phyloP scores from a whole-genome alignment of 2,329 filamentous ascomycete species.

The Stagonosporopsis vannaccii region DNA sequence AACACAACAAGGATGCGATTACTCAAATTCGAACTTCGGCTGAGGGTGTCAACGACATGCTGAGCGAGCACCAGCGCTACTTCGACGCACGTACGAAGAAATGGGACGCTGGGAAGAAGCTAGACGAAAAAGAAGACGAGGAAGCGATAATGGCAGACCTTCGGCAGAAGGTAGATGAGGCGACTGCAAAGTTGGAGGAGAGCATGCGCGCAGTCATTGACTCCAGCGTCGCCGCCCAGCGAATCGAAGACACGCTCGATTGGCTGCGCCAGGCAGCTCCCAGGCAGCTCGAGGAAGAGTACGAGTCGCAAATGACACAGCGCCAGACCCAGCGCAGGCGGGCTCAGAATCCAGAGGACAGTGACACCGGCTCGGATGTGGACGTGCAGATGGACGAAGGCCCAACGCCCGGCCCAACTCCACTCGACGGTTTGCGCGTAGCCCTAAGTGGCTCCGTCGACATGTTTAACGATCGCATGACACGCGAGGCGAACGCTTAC shows the following conservation, averaged over 20 bases:
- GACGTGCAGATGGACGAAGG: slow-evolving; percentile 45
- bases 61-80: slow-evolving; percentile 51
- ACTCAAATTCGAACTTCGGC: slow-evolving; percentile 58
- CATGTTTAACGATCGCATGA: slow-evolving; percentile 47
- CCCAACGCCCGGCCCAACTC: slow-evolving; percentile 49
- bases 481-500: slow-evolving; percentile 55
- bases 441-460: slow-evolving; percentile 45
- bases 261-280: slow-evolving; percentile 51
- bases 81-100: slow-evolving; percentile 44
- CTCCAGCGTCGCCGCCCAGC: slow-evolving; percentile 56
- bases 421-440: slow-evolving; percentile 43
- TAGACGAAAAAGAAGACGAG: slow-evolving; percentile 50
- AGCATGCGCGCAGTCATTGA: slow-evolving; percentile 67
- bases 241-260: slow-evolving; percentile 54
- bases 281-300: slow-evolving; percentile 37
- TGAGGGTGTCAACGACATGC: slow-evolving; percentile 63
- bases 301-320: slow-evolving; percentile 47
- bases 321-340: slow-evolving; percentile 37
- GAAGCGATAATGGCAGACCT: slow-evolving; percentile 50
- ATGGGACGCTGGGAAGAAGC: slow-evolving; percentile 45
- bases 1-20: slow-evolving; percentile 57
- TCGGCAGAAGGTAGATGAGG: slow-evolving; percentile 55
- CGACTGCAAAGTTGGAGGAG: slow-evolving; percentile 65
- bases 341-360: slow-evolving; percentile 19
- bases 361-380: slow-evolving; percentile 45